phyloP scores from a whole-genome alignment of 2,329 filamentous ascomycete genomes.

The Rhinocladiella mackenziei region DNA sequence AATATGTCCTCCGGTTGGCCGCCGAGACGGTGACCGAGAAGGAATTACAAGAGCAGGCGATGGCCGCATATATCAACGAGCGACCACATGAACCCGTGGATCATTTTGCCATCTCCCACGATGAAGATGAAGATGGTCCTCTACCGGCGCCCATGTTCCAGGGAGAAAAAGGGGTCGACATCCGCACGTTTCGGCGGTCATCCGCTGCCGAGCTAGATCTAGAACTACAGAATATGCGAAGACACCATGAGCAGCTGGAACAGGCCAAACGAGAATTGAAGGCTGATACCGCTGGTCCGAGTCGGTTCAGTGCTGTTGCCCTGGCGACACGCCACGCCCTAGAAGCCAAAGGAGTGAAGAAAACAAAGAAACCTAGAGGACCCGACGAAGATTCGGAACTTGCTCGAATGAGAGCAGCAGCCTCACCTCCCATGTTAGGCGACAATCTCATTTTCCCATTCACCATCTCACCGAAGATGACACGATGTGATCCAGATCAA shows the following conservation, averaged over 20 bases:
- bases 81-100: slow-evolving; percentile 44
- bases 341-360: slow-evolving; percentile 19
- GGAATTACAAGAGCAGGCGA: slow-evolving; percentile 65
- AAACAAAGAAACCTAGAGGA: slow-evolving; percentile 20
- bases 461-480: slow-evolving; percentile 78
- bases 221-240: slow-evolving; percentile 77
- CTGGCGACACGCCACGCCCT: slow-evolving; percentile 29
- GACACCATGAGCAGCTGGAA: slow-evolving; percentile 65
- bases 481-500: slow-evolving; percentile 76
- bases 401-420: slow-evolving; percentile 55
- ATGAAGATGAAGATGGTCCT: slow-evolving; percentile 33
- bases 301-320: slow-evolving; percentile 34
- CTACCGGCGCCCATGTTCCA: slow-evolving; percentile 30
- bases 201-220: slow-evolving; percentile 54
- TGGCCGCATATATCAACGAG: slow-evolving; percentile 50
- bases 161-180: slow-evolving; percentile 31
- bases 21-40: slow-evolving; percentile 69
- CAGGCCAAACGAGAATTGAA: slow-evolving; percentile 44
- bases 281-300: slow-evolving; percentile 34
- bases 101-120: slow-evolving; percentile 44
- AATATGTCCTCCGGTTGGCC: slow-evolving; percentile 73
- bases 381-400: slow-evolving; percentile 35
- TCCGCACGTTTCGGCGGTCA: slow-evolving; percentile 38
- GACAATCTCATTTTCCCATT: slow-evolving; percentile 73
- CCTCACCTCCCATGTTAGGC: slow-evolving; percentile 82